Evolutionary conservation across 2,329 filamentous ascomycete genomes (phyloP).

Genomic region (Elsinoe arachidis): DNA sequence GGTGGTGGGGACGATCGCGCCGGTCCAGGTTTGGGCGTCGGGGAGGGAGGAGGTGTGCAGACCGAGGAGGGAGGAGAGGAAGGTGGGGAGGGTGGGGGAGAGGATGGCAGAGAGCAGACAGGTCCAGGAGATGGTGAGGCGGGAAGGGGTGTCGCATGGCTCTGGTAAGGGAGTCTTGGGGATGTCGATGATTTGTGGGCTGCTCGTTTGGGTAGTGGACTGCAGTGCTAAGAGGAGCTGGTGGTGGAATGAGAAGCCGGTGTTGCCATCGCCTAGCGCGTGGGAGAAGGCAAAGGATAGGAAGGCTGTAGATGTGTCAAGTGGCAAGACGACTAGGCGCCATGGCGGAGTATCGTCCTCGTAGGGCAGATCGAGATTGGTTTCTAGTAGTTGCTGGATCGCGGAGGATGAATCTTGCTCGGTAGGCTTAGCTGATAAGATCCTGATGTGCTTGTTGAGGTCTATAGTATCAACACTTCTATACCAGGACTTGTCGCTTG

Average conservation of each 20-base stretch:
- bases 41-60: constrained; percentile 24
- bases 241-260: constrained; percentile 36
- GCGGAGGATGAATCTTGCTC: neutral
- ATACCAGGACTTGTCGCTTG: constrained; percentile 32
- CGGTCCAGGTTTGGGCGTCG: constrained; percentile 24
- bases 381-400: constrained; percentile 6
- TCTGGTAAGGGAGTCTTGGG: constrained; percentile 22
- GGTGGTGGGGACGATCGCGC: neutral
- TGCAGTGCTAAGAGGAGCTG: constrained; percentile 28
- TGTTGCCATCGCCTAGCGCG: constrained; percentile 36
- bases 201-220: neutral
- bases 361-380: constrained; percentile 18
- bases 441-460: constrained; percentile 33
- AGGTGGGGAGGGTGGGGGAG: constrained; percentile 30
- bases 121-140: constrained; percentile 37
- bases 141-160: constrained; percentile 32
- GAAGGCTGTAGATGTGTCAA: constrained; percentile 24
- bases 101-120: constrained; percentile 36
- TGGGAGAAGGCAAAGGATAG: constrained; percentile 39
- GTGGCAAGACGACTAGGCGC: constrained; percentile 33
- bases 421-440: constrained; percentile 18
- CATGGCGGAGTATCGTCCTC: constrained; percentile 32
- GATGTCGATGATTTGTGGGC: constrained; percentile 14
- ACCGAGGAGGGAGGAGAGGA: constrained; percentile 27
- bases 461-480: constrained; percentile 27